Percentiles rank a stretch among this genome's conserved stretches.
Conservation (phyloP, 257 asterid genomes). For the Datura wrightii region DNA sequence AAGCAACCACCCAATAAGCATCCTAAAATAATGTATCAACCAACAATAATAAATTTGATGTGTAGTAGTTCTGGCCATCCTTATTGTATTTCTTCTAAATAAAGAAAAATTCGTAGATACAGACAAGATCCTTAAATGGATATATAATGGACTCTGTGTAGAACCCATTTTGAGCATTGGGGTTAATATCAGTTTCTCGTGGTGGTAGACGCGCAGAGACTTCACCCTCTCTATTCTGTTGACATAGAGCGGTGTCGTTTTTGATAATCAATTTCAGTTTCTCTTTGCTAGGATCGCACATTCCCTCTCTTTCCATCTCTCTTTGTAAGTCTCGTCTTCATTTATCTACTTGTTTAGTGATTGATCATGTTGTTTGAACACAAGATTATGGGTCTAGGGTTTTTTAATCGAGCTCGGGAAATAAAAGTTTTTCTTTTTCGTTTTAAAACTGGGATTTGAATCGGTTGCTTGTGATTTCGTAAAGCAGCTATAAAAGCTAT, state of each 20-base stretch:
- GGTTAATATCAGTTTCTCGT: neutral
- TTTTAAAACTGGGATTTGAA: neutral
- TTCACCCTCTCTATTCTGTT: neutral
- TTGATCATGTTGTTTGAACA: constrained; percentile 18
- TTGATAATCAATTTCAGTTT: neutral
- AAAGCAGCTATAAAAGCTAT: neutral
- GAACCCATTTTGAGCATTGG: neutral
- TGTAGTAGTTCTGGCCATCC: too few species aligned
- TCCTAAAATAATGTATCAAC: too few species aligned
- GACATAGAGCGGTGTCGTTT: neutral
- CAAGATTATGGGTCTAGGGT: constrained; percentile 15
- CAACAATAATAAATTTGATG: too few species aligned
- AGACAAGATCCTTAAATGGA: neutral
- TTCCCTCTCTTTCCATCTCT: neutral
- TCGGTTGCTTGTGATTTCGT: neutral
- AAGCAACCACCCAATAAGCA: too few species aligned
- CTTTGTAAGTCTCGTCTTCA: constrained; percentile 10
- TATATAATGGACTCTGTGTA: neutral
- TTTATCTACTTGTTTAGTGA: neutral
- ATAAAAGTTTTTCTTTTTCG: neutral
- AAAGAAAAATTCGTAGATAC: neutral
- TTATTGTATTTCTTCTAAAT: too few species aligned
- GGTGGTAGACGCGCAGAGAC: constrained; percentile 3
- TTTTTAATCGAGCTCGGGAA: neutral
- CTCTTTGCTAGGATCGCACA: constrained; percentile 14